Base-by-base conservation (phyloP, 2,329 filamentous ascomycete species). In the Fusarium citri region DNA sequence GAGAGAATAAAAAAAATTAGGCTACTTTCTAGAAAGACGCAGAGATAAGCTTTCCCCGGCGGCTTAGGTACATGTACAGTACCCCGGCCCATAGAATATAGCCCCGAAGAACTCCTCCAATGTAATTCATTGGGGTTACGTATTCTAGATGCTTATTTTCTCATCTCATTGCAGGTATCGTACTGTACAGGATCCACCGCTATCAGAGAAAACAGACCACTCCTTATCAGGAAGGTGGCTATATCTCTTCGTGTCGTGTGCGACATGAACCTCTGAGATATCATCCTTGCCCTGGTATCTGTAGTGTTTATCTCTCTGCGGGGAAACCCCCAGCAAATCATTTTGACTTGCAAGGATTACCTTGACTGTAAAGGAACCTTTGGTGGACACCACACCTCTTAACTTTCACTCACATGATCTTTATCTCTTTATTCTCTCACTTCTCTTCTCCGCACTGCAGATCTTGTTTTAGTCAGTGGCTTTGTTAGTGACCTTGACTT, bases 281-380 rank as follows among this genome's bases (percentile, higher is more conserved):
- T 55, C 25, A 31, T 31, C 46, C 65, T 62, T 58, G 55, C 46
- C 65, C 66, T 58, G 55, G 68, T 30, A 30, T 30, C 28, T 30
- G 28, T 47, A 45, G 34, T 66, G 68, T 69, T 60, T 71, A 70
- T 73, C 71, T 72, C 41, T 66, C 67, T 72, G 70, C 70, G 70
- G 70, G 69, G 69, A 66, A 69, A 47, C 22, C 37, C 31, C 26
- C 26, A 66, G 34, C 41, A 58, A 62, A 37, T 55, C 51, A 57
- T 51, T 23, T 46, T 34, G 42, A 25, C 47, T 9, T 30, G 34
- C 53, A 62, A 37, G 42, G 37, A n/a, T 54, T 16, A 18, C 23
- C 25, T 30, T 49, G 20, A 20, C 14, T 31, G 22, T 48, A 26
- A 26, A 59, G 30, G 42, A 31, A 61, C 51, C 48, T 34, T 25